Evolutionary conservation across 345 rosid genomes (phyloP).

Genomic region (Camelina hispida): DNA sequence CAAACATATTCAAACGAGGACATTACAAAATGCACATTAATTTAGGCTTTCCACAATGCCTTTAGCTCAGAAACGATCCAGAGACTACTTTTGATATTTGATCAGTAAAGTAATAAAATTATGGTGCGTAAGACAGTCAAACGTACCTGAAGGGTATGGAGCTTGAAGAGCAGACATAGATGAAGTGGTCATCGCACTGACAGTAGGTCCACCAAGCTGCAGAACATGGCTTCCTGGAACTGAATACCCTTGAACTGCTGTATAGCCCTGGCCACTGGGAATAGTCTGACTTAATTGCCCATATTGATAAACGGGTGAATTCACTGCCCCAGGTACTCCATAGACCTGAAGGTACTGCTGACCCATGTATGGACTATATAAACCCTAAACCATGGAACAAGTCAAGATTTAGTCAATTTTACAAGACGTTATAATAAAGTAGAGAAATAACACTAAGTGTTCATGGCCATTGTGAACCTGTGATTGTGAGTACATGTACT

Average conservation of each 20-base stretch:
- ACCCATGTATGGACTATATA: constrained; percentile 67
- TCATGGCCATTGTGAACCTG: constrained; percentile 58
- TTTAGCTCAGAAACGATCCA: background rate
- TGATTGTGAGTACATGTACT: constrained; percentile 66
- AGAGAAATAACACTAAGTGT: constrained; percentile 14
- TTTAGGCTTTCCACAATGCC: background rate
- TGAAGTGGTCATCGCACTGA: constrained; percentile 66
- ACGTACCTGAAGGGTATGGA: constrained; percentile 73
- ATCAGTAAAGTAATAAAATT: background rate
- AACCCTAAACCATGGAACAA: constrained; percentile 53
- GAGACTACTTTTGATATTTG: background rate
- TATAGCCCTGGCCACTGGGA: constrained; percentile 71
- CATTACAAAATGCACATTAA: constrained; percentile 13
- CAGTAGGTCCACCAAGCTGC: constrained; percentile 70
- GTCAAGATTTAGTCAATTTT: background rate
- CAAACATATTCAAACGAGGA: constrained; percentile 15
- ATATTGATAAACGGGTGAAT: constrained; percentile 66
- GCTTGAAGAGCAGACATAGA: constrained; percentile 70
- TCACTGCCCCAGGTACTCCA: constrained; percentile 75
- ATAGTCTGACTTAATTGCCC: constrained; percentile 68
- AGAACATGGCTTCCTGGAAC: constrained; percentile 79
- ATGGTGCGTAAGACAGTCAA: constrained; percentile 7
- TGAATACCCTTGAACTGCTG: constrained; percentile 75
- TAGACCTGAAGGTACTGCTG: constrained; percentile 87
- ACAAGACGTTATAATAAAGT: background rate